phyloP scores from a whole-genome alignment of 768 basidiomycete species.

The Naganishia friedmannii region DNA sequence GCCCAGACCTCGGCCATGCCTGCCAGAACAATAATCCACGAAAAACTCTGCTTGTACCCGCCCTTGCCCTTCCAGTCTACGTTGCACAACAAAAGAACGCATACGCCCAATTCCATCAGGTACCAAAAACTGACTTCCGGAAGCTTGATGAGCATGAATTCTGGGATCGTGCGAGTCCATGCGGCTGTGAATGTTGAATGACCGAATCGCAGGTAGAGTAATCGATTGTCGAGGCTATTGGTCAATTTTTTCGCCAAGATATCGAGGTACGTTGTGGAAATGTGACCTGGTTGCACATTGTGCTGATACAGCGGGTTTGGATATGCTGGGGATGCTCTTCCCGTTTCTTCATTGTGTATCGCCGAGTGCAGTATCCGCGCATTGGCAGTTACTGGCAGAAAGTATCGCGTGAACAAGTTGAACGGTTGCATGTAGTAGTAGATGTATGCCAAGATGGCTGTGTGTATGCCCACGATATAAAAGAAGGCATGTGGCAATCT shows the following conservation, averaged over 20 bases:
- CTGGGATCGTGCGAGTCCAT: conserved; percentile 5
- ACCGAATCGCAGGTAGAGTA: conserved; percentile 41
- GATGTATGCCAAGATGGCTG: conserved; percentile 32
- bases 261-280: conserved; percentile 32
- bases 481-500: conserved; percentile 29
- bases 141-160: conserved; percentile 22
- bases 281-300: neutral
- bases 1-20: conserved; percentile 18
- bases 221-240: conserved; percentile 36
- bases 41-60: conserved; percentile 24
- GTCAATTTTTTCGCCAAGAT: conserved; percentile 37
- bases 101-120: conserved; percentile 11
- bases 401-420: conserved; percentile 40
- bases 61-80: conserved; percentile 19
- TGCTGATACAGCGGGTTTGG: conserved; percentile 15
- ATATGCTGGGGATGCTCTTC: neutral
- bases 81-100: conserved; percentile 9
- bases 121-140: conserved; percentile 14
- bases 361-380: conserved; percentile 33
- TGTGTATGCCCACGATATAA: conserved; percentile 34
- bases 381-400: conserved; percentile 35
- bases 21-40: conserved; percentile 16
- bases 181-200: conserved; percentile 32
- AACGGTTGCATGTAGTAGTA: conserved; percentile 38
- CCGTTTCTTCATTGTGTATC: conserved; percentile 22